phyloP scores from a whole-genome alignment of 768 basidiomycete species.

The Leucosporidium creatinivorum region DNA sequence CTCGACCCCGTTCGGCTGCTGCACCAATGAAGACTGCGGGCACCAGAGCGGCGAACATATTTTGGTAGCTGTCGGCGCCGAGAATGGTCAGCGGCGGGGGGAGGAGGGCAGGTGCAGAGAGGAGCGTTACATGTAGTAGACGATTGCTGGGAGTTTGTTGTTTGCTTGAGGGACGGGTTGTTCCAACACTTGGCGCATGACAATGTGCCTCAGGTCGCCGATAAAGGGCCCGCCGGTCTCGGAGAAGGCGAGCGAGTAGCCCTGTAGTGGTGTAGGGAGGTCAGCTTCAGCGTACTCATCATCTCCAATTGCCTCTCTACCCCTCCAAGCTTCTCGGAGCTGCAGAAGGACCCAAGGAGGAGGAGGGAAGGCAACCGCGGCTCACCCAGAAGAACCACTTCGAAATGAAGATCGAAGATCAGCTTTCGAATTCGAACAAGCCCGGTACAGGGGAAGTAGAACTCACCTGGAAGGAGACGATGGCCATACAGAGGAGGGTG shows the following conservation, averaged over 20 bases:
- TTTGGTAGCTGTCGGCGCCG: constrained; percentile 57
- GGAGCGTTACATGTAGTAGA: constrained; percentile 42
- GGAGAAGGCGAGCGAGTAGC: constrained; percentile 83
- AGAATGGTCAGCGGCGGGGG: constrained; percentile 44
- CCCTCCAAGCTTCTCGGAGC: no score
- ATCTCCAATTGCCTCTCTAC: no score
- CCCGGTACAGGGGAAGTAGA: not conserved
- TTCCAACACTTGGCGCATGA: constrained; percentile 56
- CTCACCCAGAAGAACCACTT: constrained; percentile 68
- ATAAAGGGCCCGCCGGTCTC: constrained; percentile 70
- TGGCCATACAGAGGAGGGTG: constrained; percentile 47
- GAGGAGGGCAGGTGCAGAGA: no score
- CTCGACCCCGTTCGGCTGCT: constrained; percentile 76
- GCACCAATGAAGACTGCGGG: constrained; percentile 57
- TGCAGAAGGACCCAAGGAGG: no score
- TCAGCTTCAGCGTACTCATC: not conserved
- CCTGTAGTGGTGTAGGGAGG: constrained; percentile 39
- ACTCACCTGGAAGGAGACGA: constrained; percentile 40
- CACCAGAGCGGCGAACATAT: constrained; percentile 63
- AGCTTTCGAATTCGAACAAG: not conserved
- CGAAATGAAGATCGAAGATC: not conserved
- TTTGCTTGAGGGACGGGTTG: constrained; percentile 36
- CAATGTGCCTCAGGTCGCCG: constrained; percentile 75
- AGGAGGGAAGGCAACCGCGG: constrained; percentile 43
- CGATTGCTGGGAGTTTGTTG: constrained; percentile 57